phyloP scores from a whole-genome alignment of 2,329 filamentous ascomycete genomes.

The Phialemonium atrogriseum region DNA sequence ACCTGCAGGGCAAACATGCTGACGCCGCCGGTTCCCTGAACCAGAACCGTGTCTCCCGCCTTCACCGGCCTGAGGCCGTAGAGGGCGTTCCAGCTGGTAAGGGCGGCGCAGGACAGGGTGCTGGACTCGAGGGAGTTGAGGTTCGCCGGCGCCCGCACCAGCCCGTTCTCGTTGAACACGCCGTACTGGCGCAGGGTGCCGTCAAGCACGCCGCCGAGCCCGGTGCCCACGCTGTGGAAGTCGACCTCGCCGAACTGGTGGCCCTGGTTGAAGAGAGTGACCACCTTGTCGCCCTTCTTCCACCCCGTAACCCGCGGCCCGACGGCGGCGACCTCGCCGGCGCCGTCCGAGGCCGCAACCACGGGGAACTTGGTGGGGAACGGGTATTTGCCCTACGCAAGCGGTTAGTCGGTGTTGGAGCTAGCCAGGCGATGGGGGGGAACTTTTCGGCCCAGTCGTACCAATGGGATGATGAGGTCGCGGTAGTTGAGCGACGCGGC shows the following conservation, averaged over 20 bases:
- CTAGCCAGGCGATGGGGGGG: too few species aligned
- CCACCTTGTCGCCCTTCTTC: conserved; percentile 43
- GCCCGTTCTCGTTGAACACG: conserved; percentile 58
- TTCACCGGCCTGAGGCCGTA: conserved; percentile 46
- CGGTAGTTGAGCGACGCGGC: conserved; percentile 47
- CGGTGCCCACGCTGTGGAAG: conserved; percentile 28
- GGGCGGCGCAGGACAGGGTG: conserved; percentile 49
- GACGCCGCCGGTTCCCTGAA: conserved; percentile 65
- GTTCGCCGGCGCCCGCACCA: conserved; percentile 54
- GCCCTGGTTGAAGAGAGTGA: conserved; percentile 54
- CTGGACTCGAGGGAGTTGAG: conserved; percentile 45
- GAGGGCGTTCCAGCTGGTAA: conserved; percentile 60
- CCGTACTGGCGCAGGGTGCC: conserved; percentile 61
- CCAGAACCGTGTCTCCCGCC: conserved; percentile 52
- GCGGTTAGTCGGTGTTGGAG: conserved; percentile 3
- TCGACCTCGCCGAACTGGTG: conserved; percentile 34
- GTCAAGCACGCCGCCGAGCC: conserved; percentile 60
- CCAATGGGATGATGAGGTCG: conserved; percentile 40
- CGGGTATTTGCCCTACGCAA: conserved; percentile 32
- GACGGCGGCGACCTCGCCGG: conserved; percentile 43
- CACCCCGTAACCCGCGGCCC: conserved; percentile 39
- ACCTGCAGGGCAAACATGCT: conserved; percentile 55
- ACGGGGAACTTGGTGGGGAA: conserved; percentile 33
- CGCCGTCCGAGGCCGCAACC: conserved; percentile 43
- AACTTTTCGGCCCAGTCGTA: conserved; percentile 8